phyloP scores from a whole-genome alignment of 352 stramenopile genomes.

The Phytopythium delawarense region DNA sequence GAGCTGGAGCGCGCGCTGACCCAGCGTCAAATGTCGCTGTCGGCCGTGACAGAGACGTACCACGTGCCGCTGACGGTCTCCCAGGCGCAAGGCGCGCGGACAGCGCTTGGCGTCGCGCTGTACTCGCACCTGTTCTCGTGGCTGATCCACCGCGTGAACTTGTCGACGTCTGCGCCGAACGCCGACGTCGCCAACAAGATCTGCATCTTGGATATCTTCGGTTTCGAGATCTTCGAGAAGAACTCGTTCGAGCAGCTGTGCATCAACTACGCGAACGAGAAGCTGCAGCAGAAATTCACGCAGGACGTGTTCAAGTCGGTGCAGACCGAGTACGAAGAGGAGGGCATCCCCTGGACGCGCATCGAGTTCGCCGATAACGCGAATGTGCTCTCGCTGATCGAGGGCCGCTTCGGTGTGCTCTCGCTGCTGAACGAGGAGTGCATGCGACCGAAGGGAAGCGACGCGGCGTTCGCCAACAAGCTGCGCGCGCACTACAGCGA shows the following conservation, averaged over 20 bases:
- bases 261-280: constrained; percentile 97
- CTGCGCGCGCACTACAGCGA: constrained; percentile 85
- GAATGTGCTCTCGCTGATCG: constrained; percentile 88
- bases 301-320: constrained; percentile 94
- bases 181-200: constrained; percentile 64
- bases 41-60: constrained; percentile 75
- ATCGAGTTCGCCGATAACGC: constrained; percentile 92
- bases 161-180: constrained; percentile 60
- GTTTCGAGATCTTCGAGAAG: constrained; percentile 96
- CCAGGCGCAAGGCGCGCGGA: constrained; percentile 74
- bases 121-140: constrained; percentile 97
- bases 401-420: constrained; percentile 86
- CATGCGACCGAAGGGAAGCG: constrained; percentile 85
- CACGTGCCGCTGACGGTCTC: constrained; percentile 82
- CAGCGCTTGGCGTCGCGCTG: constrained; percentile 74
- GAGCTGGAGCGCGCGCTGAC: constrained; percentile 69
- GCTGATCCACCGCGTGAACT: constrained; percentile 90
- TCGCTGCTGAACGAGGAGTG: constrained; percentile 93
- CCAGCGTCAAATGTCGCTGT: constrained; percentile 76
- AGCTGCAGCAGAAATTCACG: constrained; percentile 92
- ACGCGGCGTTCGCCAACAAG: constrained; percentile 86
- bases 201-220: constrained; percentile 97
- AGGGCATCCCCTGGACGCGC: constrained; percentile 90
- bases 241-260: constrained; percentile 97
- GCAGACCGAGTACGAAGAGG: constrained; percentile 94